Conservation (phyloP, 768 basidiomycete species). For the Phaffia tasmanica region DNA sequence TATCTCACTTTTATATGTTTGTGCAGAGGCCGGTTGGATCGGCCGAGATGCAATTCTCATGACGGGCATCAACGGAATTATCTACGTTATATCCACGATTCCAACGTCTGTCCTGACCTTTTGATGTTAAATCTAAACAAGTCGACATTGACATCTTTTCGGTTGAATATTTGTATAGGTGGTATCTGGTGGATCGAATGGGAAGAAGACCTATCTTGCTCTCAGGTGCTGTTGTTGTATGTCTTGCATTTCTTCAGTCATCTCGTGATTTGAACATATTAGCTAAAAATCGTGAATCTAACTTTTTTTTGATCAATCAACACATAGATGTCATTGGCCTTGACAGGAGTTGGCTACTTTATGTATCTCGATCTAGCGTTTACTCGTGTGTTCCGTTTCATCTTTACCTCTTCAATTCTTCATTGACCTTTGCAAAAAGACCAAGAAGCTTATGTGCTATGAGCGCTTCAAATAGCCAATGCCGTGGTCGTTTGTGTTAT, state of each 20-base stretch:
- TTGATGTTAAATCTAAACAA: slow-evolving; percentile 1
- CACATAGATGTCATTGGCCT: slow-evolving; percentile 65
- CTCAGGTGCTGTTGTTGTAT: slow-evolving; percentile 66
- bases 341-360: slow-evolving; percentile 79
- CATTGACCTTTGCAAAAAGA: neutral
- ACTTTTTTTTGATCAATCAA: neutral
- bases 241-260: slow-evolving; percentile 31
- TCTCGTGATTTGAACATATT: neutral
- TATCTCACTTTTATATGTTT: slow-evolving; percentile 1
- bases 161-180: slow-evolving; percentile 54
- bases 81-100: slow-evolving; percentile 48
- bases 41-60: slow-evolving; percentile 87
- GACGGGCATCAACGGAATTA: slow-evolving; percentile 79
- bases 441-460: neutral
- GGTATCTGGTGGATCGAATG: slow-evolving; percentile 88
- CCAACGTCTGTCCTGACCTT: slow-evolving; percentile 54
- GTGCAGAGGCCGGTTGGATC: slow-evolving; percentile 81
- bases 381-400: slow-evolving; percentile 43
- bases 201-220: slow-evolving; percentile 78
- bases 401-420: neutral
- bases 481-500: slow-evolving; percentile 83
- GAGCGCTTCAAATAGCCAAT: slow-evolving; percentile 39
- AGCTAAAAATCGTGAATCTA: neutral
- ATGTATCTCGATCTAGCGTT: slow-evolving; percentile 77
- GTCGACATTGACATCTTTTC: neutral